Conservation (phyloP, 2,329 filamentous ascomycete species). For the Colletotrichum orchidophilum region DNA sequence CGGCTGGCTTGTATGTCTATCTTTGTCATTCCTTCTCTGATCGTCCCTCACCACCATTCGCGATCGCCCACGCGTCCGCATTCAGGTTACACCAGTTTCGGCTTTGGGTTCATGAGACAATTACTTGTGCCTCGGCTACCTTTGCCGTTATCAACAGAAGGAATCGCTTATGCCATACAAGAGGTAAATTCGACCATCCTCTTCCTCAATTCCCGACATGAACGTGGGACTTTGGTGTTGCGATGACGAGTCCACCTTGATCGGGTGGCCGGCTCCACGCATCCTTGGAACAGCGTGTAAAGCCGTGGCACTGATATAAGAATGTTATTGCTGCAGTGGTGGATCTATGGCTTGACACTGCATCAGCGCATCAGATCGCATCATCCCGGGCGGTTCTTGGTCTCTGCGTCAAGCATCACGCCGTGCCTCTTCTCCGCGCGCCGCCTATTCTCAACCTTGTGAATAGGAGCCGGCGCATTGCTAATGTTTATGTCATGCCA, state of each 20-base stretch:
- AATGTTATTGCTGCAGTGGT: conserved; percentile 13
- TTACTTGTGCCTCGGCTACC: neutral
- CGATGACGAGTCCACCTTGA: conserved; percentile 24
- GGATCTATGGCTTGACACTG: conserved; percentile 17
- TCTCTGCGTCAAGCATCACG: neutral
- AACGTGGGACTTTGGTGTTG: conserved; percentile 12
- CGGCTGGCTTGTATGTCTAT: neutral
- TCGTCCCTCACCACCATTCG: neutral
- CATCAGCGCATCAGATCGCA: conserved; percentile 19
- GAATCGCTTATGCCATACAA: conserved; percentile 14
- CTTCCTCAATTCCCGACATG: neutral
- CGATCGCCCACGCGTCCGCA: conserved; percentile 4
- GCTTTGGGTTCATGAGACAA: neutral
- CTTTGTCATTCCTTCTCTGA: neutral
- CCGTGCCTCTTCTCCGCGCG: neutral
- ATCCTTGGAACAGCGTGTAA: neutral
- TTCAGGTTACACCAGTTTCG: conserved; percentile 10
- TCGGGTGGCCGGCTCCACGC: neutral
- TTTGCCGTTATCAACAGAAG: neutral
- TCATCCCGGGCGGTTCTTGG: conserved; percentile 11
- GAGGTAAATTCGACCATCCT: conserved; percentile 7
- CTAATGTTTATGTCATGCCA: conserved; percentile 12
- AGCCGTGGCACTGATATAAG: neutral
- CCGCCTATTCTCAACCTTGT: neutral
- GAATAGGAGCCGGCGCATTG: neutral